Base-by-base conservation (phyloP, 148 eudicot species). In the Cornus kousa region DNA sequence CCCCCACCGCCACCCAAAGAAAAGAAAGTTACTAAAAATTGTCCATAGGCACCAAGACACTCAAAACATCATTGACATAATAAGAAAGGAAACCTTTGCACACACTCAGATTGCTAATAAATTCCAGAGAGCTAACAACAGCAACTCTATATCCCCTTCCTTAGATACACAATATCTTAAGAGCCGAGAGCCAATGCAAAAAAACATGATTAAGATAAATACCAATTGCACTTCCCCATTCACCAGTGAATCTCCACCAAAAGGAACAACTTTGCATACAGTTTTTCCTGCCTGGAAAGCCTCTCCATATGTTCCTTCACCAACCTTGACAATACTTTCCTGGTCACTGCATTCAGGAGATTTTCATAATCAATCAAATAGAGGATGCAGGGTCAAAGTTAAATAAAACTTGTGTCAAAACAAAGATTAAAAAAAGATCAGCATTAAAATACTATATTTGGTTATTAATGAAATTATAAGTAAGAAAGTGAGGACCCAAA, bases 271-370 rank as follows among this genome's bases (percentile, higher is more conserved):
- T 84, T 96, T 96, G 87, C 98, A 96, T 57, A 93, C 99, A 68
- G 85, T 84, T 66, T 76, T 81, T 23, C 98, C 99, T 11, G 93
- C 95, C 46, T 80, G 86, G 74, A 93, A 96, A 74, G 93, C 99
- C 82, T 96, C 99, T 68, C 99, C 99, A 82, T 86, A 96, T 59
- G 99, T 96, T 79, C 99, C 99, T 87, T 96, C 99, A 37, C 99
- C 99, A 81, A 96, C 83, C 91, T 96, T 96, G 28, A 85, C 82
- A 31, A 96, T 89, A 48, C 79, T 87, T 74, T 82, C 80, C 32
- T 81, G 81, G 40, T 88, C 97, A 83, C 99, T 94, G 90, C 43
- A 35, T 68, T 69, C 79, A 85, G 75, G 33, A 77, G 66, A 79
- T 39, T 76, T 70, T 20, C 82, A 74, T 33, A 32, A 68, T 65